Evolutionary conservation across 2,329 filamentous ascomycete species (phyloP).

Genomic region (Raffaelea arxii): DNA sequence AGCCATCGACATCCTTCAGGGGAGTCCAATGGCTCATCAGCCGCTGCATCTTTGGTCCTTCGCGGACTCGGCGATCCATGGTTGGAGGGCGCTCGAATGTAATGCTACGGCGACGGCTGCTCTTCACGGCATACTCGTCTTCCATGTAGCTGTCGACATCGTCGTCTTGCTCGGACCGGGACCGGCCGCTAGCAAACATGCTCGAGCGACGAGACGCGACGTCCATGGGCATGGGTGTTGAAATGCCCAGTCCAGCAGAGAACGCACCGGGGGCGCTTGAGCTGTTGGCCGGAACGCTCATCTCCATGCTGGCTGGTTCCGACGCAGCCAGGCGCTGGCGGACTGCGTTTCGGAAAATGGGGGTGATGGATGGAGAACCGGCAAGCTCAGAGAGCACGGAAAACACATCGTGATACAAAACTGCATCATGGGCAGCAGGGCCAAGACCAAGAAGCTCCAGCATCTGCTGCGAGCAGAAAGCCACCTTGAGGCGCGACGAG

Average conservation of each 20-base stretch:
- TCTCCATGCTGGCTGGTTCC: conserved; percentile 12
- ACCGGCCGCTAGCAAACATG: conserved; percentile 2
- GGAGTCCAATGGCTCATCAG: conserved; percentile 25
- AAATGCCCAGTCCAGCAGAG: conserved; percentile 6
- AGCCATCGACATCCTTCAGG: conserved; percentile 21
- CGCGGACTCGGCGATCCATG: background rate
- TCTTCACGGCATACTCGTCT: background rate
- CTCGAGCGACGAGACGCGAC: conserved; percentile 5
- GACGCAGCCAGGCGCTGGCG: conserved; percentile 23
- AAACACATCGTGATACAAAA: conserved; percentile 42
- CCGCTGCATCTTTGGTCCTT: conserved; percentile 5
- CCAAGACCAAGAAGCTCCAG: conserved; percentile 36
- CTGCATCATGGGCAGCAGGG: conserved; percentile 21
- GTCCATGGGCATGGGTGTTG: background rate
- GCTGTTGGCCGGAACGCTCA: conserved; percentile 9
- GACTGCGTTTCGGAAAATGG: conserved; percentile 34
- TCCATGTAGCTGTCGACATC: background rate
- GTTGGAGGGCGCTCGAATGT: conserved; percentile 4
- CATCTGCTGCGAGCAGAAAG: conserved; percentile 27
- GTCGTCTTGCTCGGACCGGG: background rate
- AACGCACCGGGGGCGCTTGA: conserved; percentile 1
- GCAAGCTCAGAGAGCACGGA: conserved; percentile 40
- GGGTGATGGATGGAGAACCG: conserved; percentile 30
- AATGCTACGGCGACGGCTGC: background rate
- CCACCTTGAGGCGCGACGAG: conserved; percentile 26